Evolutionary conservation across 768 basidiomycete genomes (phyloP).

Genomic region (Leccinum sublutescens): DNA sequence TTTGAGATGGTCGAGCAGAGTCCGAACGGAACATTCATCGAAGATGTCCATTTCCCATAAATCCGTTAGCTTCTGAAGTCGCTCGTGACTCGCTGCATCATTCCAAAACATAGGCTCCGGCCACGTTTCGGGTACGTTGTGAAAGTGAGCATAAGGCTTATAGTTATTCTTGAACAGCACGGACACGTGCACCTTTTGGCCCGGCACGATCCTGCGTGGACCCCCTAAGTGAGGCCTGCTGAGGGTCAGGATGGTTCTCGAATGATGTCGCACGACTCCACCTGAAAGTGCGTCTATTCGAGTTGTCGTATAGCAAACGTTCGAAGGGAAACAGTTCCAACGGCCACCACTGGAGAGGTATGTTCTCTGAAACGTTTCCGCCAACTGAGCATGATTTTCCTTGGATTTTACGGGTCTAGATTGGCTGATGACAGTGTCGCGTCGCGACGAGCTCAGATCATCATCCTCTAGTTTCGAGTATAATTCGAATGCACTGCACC

Average conservation of each 20-base stretch:
- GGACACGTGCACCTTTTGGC: slow-evolving; percentile 33
- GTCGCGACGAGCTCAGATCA: slow-evolving; percentile 10
- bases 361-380: slow-evolving; percentile 33
- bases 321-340: too few species aligned
- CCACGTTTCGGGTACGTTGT: slow-evolving; percentile 21
- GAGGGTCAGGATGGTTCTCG: slow-evolving; percentile 7
- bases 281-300: slow-evolving; percentile 14
- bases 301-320: too few species aligned
- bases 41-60: slow-evolving; percentile 34
- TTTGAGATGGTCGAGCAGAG: slow-evolving; percentile 20
- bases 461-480: slow-evolving; percentile 22
- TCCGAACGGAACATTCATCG: slow-evolving; percentile 18
- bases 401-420: slow-evolving; percentile 8
- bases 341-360: too few species aligned
- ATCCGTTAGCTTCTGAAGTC: slow-evolving; percentile 16
- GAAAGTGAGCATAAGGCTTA: slow-evolving; percentile 26
- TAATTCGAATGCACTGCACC: slow-evolving; percentile 37
- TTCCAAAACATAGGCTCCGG: slow-evolving; percentile 33
- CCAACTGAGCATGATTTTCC: slow-evolving; percentile 21
- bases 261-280: background rate
- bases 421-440: slow-evolving; percentile 9
- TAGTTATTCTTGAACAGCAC: slow-evolving; percentile 31
- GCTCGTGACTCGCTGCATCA: slow-evolving; percentile 20
- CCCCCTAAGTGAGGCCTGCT: slow-evolving; percentile 27
- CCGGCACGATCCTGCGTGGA: slow-evolving; percentile 26